Conservation (phyloP, 371 early-diverging fungal genomes). For the Polyrhizophydium stewartii region DNA sequence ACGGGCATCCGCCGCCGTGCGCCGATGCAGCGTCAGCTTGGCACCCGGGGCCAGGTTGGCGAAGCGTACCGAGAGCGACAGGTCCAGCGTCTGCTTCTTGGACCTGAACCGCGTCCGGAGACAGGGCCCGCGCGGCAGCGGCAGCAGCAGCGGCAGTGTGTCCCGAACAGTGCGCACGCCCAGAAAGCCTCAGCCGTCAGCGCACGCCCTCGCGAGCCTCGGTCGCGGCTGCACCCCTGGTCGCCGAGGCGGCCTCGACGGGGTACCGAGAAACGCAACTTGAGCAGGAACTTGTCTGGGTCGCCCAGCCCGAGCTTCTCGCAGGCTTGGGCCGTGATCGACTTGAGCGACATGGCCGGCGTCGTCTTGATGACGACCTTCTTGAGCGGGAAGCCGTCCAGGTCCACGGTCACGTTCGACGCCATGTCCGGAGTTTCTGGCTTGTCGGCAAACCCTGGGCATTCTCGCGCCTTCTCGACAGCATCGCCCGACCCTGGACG, state of each 20-base stretch:
- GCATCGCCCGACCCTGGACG: too few relatives aligned
- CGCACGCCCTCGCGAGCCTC: neutral
- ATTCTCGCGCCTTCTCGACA: too few relatives aligned
- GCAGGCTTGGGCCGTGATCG: conserved; percentile 23
- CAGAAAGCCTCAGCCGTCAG: too few relatives aligned
- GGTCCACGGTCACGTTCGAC: conserved; percentile 20
- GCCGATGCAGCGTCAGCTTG: conserved; percentile 35
- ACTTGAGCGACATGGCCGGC: conserved; percentile 35
- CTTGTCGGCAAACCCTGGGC: too few relatives aligned
- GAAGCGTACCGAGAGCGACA: conserved; percentile 53
- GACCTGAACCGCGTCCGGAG: too few relatives aligned
- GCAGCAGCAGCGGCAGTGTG: too few relatives aligned
- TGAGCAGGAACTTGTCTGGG: conserved; percentile 18
- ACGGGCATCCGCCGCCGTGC: neutral
- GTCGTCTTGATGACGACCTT: conserved; percentile 21
- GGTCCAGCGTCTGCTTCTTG: conserved; percentile 32
- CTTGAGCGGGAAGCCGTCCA: conserved; percentile 20
- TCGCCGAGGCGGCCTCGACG: too few relatives aligned
- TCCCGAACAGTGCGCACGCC: too few relatives aligned
- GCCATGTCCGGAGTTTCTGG: conserved; percentile 21
- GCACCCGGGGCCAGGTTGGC: conserved; percentile 59
- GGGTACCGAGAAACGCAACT: conserved; percentile 11
- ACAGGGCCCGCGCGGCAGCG: too few relatives aligned
- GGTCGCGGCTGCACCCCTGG: too few relatives aligned
- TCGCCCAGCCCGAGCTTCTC: conserved; percentile 16